phyloP scores from a whole-genome alignment of 2,329 filamentous ascomycete species.

The Clonostachys sp. region DNA sequence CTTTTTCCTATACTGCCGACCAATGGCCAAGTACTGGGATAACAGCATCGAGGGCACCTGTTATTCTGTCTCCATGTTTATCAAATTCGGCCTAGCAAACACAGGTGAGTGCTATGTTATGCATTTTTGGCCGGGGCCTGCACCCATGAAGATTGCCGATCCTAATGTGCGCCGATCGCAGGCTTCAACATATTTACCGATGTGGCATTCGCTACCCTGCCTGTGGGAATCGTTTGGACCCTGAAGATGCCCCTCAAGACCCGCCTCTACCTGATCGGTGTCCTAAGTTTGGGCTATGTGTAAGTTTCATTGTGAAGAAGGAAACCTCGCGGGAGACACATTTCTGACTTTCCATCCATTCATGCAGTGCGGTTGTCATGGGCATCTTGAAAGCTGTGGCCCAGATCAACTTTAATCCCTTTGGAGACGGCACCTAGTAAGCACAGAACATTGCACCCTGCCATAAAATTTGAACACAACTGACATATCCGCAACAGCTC shows the following conservation, averaged over 20 bases:
- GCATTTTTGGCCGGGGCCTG: no score
- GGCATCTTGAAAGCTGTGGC: slow-evolving; percentile 31
- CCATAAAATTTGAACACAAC: neutral
- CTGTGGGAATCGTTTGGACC: slow-evolving; percentile 32
- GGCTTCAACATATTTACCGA: slow-evolving; percentile 37
- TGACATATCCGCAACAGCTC: neutral
- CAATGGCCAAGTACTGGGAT: slow-evolving; percentile 1
- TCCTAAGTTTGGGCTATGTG: slow-evolving; percentile 36
- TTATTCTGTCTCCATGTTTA: neutral
- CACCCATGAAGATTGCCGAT: neutral
- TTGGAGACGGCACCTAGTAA: slow-evolving; percentile 21
- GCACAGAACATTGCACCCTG: no score
- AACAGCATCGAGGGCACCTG: slow-evolving; percentile 1
- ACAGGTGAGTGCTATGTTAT: neutral
- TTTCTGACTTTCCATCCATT: neutral
- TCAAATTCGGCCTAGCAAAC: slow-evolving; percentile 1
- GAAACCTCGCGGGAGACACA: no score
- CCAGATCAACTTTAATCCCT: slow-evolving; percentile 19
- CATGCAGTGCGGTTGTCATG: slow-evolving; percentile 26
- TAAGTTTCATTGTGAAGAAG: slow-evolving; percentile 7
- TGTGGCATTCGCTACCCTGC: slow-evolving; percentile 32
- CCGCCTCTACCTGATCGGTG: slow-evolving; percentile 29
- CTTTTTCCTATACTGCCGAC: slow-evolving; percentile 3
- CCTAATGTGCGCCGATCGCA: neutral
- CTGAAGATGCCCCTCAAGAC: slow-evolving; percentile 29